Percentiles rank a stretch among this genome's conserved stretches.
Conservation (phyloP, 139 green algal genomes). For the Chlorella sp. region DNA sequence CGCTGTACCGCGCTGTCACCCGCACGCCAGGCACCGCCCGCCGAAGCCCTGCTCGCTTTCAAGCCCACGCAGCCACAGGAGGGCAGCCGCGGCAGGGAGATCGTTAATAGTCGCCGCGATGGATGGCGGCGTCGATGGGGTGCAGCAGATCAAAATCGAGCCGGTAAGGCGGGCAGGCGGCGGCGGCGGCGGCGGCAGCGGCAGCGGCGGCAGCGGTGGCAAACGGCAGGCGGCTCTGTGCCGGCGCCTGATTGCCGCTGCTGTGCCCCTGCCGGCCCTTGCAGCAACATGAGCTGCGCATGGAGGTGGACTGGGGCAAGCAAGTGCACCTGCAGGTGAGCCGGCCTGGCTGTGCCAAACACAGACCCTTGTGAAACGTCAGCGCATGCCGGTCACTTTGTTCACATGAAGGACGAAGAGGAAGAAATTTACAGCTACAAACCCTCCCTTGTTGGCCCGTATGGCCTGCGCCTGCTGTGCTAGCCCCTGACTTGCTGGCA, state of each 20-base stretch:
- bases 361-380: too few species aligned
- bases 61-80: too few species aligned
- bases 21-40: background rate
- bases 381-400: too few species aligned
- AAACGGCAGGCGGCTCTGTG: background rate
- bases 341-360: background rate
- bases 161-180: background rate
- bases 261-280: background rate
- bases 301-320: slow-evolving; percentile 63
- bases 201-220: background rate
- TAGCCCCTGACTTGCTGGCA: too few species aligned
- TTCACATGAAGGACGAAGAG: too few species aligned
- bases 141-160: background rate
- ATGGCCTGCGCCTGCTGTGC: too few species aligned
- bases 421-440: too few species aligned
- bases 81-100: background rate
- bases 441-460: too few species aligned
- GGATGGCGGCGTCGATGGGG: background rate
- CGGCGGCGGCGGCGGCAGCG: background rate
- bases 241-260: too few species aligned
- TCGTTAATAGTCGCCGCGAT: background rate
- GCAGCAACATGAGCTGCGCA: slow-evolving; percentile 56
- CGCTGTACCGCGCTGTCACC: background rate
- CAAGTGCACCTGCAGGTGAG: slow-evolving; percentile 55
- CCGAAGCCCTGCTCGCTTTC: background rate